Evolutionary conservation across 1,284 basidiomycete species (phyloP), one percentile per base, ranked within the genome.

Genomic region (Cryptococcus sp.): DNA sequence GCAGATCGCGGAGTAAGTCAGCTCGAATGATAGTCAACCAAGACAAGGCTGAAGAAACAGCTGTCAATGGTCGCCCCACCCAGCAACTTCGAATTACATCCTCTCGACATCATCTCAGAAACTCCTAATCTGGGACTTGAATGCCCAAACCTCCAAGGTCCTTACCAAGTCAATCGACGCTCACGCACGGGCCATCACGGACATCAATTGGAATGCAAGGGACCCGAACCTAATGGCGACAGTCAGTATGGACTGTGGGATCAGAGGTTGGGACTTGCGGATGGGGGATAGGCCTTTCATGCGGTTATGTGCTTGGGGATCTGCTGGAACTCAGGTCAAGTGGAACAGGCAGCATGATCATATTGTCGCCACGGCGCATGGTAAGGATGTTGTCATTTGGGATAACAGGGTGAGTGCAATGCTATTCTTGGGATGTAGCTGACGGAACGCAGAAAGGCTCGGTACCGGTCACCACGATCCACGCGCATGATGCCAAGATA

Each of bases 41-140:
- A 2, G 7, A 23, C 22, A n/a, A n/a, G n/a, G 18, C 34, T 16
- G 43, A 14, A 87, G 61, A 52, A 50, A 13, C 57, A 74, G 67
- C 56, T 73, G 93, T 2, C 93, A 98, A 70, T 98, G 94, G 93
- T 94, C 93, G 49, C 94, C 94, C 1, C 93, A 98, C 68, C 83
- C 83, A 0, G 78, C 81, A 7, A 83, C 87, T 13, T 84, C 86
- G 46, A 85, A 94, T 62, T 91, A 93, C 65, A 91, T 98, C 48
- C 87, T 94, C 19, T 94, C 91, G 2, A 98, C 96, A 0, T 94
- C 90, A 0, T 89, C 88, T 45, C 91, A 97, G 72, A 96, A 97
- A 72, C 82, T 97, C 78, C 80, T 98, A 5, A 90, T 98, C 54
- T 98, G 94, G 94, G 97, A 98, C 67, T 80, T 98, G 1, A 78